Conservation (phyloP, 1,284 basidiomycete genomes). For the Rhodotorula sp. region DNA sequence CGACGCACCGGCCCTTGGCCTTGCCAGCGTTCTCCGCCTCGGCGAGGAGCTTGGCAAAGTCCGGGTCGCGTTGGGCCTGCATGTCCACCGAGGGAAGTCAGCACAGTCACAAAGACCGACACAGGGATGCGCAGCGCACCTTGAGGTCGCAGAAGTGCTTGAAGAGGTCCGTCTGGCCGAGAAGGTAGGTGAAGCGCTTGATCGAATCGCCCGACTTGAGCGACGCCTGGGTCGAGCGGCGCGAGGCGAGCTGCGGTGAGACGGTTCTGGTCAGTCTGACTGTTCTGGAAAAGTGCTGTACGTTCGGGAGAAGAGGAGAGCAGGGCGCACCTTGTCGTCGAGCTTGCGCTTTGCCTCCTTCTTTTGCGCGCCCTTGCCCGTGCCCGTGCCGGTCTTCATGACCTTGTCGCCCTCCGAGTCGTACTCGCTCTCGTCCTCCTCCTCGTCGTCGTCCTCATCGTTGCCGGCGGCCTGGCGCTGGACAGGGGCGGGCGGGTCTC, state of each 20-base stretch:
- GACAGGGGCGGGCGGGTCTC: slow-evolving; percentile 20
- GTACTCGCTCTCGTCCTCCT: slow-evolving; percentile 34
- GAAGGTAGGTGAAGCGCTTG: slow-evolving; percentile 89
- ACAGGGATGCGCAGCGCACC: slow-evolving; percentile 32
- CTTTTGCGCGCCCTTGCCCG: slow-evolving; percentile 62
- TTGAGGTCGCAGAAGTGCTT: slow-evolving; percentile 95
- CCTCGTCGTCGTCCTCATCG: slow-evolving; percentile 24
- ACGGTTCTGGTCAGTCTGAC: background rate
- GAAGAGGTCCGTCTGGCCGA: slow-evolving; percentile 94
- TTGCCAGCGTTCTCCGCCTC: slow-evolving; percentile 66
- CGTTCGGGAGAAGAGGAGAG: background rate
- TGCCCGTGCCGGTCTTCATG: slow-evolving; percentile 50
- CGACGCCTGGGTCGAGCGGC: slow-evolving; percentile 23
- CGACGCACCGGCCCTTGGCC: slow-evolving; percentile 62
- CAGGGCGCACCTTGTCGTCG: slow-evolving; percentile 58
- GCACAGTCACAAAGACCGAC: background rate
- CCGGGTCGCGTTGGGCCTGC: slow-evolving; percentile 78
- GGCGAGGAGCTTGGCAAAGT: slow-evolving; percentile 87
- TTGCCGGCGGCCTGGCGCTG: slow-evolving; percentile 1
- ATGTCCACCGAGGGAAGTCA: slow-evolving; percentile 46
- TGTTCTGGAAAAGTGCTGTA: background rate
- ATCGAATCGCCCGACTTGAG: slow-evolving; percentile 83
- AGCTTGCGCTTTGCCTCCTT: slow-evolving; percentile 34
- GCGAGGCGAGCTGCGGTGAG: slow-evolving; percentile 19
- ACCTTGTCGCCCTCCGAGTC: slow-evolving; percentile 29